Conservation (phyloP, 176 grass and related monocot species). For the Elymus sibiricus region DNA sequence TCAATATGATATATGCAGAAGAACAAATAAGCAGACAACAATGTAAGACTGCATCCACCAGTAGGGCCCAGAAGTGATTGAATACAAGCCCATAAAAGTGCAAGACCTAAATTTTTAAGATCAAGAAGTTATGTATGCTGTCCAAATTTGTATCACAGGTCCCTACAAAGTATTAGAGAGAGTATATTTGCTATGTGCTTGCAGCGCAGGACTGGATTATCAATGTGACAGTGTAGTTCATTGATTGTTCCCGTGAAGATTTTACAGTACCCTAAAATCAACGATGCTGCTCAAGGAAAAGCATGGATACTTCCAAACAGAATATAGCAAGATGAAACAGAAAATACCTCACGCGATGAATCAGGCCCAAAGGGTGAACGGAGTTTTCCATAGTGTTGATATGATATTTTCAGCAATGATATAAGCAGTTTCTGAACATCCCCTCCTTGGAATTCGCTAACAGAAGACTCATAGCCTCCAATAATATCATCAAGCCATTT, state of each 20-base stretch:
- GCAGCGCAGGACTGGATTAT: background rate
- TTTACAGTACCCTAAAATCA: background rate
- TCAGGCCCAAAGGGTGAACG: constrained; percentile 92
- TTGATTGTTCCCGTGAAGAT: background rate
- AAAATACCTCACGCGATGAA: constrained; percentile 70
- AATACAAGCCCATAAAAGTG: constrained; percentile 4
- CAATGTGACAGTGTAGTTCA: background rate
- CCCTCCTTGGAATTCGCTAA: constrained; percentile 54
- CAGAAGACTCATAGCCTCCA: constrained; percentile 44
- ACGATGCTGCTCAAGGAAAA: background rate
- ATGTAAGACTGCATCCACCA: background rate
- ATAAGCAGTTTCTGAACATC: constrained; percentile 68
- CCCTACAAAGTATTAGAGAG: background rate
- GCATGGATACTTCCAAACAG: background rate
- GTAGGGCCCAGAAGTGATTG: background rate
- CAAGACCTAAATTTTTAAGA: background rate
- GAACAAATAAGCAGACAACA: background rate
- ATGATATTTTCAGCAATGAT: constrained; percentile 82
- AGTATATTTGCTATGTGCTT: background rate
- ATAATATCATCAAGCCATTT: constrained; percentile 94
- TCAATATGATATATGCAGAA: background rate
- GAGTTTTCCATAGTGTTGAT: constrained; percentile 92
- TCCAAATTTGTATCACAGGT: background rate
- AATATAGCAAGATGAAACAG: background rate
- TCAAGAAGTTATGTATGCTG: background rate